Base-by-base conservation (phyloP, 108 stramenopile species). In the Aurantiochytrium sp. region DNA sequence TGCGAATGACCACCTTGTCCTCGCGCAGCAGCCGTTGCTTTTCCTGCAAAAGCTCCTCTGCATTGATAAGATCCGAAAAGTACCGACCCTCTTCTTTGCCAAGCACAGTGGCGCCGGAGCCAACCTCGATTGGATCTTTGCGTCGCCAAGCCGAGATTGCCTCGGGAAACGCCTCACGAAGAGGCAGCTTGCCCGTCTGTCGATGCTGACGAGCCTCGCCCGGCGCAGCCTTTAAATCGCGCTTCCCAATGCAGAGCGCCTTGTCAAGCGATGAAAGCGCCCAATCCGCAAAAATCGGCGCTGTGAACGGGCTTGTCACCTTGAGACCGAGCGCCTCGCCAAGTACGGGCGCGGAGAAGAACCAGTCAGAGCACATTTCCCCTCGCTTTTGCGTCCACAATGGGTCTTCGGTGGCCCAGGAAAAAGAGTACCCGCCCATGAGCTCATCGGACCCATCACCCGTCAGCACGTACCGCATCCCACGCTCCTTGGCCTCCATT, bases 391-490 rank as follows among this genome's bases (percentile, higher is more conserved):
- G 87, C 44, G 87, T 90, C 94, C 93, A 95, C 25, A 76, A 72
- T 19, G 55, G 87, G 0, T 90, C 90, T 10, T 60, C 91, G 23
- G 64, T 87, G 5, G 89, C 90, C 92, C 93, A 93, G 88, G 91
- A 93, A 90, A 95, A 95, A 43, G 91, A 90, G 90, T 94, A 95
- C 2, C 94, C 94, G 12, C 93, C 93, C 60, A 95, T 90, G n/a
- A 95, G 88, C 89, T 95, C 94, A 71, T 95, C 93, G 4, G 94
- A 92, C 5, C 91, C 94, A 88, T 95, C 93, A 4, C 93, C 94
- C 42, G 92, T 92, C 14, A 94, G 35, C 4, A 91, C 93, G 60
- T 94, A 64, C 5, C 59, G 88, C 18, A 92, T 87, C 57, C 93
- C 93, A 55, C 89, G 58, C 28, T 89, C 60, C 1, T 28, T 5